Percentiles rank a stretch among this genome's conserved stretches.
Evolutionary conservation across 768 basidiomycete species (phyloP).

Genomic region (Trametes meyenii): DNA sequence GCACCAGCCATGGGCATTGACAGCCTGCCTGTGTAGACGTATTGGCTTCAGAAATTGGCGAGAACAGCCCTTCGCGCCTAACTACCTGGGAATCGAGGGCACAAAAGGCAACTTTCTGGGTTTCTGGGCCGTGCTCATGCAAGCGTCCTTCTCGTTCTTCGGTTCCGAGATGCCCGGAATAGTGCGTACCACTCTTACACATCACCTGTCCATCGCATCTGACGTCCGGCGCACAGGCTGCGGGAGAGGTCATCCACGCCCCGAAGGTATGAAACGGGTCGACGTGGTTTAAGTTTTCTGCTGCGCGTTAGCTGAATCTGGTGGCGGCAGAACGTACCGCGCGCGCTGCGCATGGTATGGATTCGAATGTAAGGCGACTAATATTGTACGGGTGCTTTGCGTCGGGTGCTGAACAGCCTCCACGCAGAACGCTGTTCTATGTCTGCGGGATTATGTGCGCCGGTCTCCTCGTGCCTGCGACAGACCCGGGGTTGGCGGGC

Average conservation of each 20-base stretch:
- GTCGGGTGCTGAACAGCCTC: too few relatives aligned
- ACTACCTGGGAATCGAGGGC: slow-evolving; percentile 37
- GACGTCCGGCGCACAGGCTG: slow-evolving; percentile 22
- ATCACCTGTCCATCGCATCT: background rate
- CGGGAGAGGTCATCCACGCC: slow-evolving; percentile 35
- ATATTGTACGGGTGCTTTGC: too few relatives aligned
- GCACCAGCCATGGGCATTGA: background rate
- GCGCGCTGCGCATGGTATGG: slow-evolving; percentile 32
- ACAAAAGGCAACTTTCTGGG: slow-evolving; percentile 37
- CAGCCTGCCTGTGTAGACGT: background rate
- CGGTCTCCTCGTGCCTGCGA: slow-evolving; percentile 43
- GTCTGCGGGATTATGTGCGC: slow-evolving; percentile 45
- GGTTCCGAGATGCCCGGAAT: slow-evolving; percentile 39
- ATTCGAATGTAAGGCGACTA: slow-evolving; percentile 28
- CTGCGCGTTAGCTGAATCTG: background rate
- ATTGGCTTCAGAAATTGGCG: slow-evolving; percentile 29
- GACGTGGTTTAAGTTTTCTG: background rate
- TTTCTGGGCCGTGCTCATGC: slow-evolving; percentile 36
- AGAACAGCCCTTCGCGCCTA: slow-evolving; percentile 24
- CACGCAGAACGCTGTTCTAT: slow-evolving; percentile 43
- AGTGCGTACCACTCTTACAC: slow-evolving; percentile 14
- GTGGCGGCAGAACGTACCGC: slow-evolving; percentile 30
- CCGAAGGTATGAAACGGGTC: slow-evolving; percentile 20
- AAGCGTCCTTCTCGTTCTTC: slow-evolving; percentile 43
- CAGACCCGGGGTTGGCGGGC: slow-evolving; percentile 37